Base-by-base conservation (phyloP, 805 yeast species). In the Myxozyma neotropica region DNA sequence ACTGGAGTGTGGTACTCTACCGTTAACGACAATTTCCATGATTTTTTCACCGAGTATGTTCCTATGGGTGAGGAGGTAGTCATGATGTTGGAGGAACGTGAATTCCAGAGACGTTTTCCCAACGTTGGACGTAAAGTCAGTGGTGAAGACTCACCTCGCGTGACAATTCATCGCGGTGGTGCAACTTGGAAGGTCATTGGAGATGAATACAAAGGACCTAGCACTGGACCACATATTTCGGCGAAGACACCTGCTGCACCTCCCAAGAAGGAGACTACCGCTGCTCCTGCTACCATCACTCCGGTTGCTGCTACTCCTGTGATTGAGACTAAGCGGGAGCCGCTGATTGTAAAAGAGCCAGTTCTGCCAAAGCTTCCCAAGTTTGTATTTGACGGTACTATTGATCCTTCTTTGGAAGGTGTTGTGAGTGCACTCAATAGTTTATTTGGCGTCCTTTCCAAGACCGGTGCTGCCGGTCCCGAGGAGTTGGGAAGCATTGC, bases 11-110 rank as follows among this genome's bases (percentile, higher is more conserved):
- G 80, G 53, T 73, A 80, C 57, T 77, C 90, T 13, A 74, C 83
- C 31, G 74, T 81, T 62, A 79, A 79, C 68, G 87, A 85, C 65
- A 76, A 81, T 17, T 79, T 85, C 70, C 85, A 83, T 65, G 89
- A 86, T 65, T 64, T 77, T 47, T 86, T 84, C 72, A 77, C 84
- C 23, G 85, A 84, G 64, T 81, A 80, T 59, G 81, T 86, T 46
- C 94, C 94, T 19, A 77, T 80, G 52, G 88, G 84, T 39, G 87
- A 84, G 67, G 72, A 73, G 23, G 73, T 81, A 31, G 79, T 86
- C 31, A 81, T 82, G 54, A 67, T 71, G 7, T 75, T 80, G 53
- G 88, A 85, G 64, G 77, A 74, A 58, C 65, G 66, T 31, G 70
- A 69, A 58, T 72, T 71, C 67, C 67, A 68, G 54, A 59, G 65